Conservation (phyloP, 192 early-diverging fungal species). For the Entomortierella parvispora region DNA sequence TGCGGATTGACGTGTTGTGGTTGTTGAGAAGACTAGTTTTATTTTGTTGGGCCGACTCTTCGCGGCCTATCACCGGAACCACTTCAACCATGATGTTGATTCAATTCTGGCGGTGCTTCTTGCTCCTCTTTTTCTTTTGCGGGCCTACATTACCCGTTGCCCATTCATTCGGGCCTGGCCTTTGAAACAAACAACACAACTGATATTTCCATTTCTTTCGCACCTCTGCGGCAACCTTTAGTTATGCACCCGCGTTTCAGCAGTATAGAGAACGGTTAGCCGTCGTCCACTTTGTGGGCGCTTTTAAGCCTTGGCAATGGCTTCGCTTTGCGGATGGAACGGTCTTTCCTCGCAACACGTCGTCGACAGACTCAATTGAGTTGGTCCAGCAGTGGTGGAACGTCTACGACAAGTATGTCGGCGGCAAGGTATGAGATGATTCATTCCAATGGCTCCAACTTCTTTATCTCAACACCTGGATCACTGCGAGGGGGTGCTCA, state of each 20-base stretch:
- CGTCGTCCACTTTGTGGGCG: conserved; percentile 92
- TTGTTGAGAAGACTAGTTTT: not conserved
- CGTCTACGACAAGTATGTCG: conserved; percentile 68
- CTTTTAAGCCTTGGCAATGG: conserved; percentile 90
- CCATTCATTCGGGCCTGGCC: too few relatives aligned
- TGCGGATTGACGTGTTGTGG: conserved; percentile 13
- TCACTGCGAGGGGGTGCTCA: not conserved
- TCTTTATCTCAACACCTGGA: not conserved
- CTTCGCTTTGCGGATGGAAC: conserved; percentile 69
- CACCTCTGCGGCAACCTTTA: conserved; percentile 2
- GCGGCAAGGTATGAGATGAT: conserved; percentile 49
- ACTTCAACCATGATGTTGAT: not conserved
- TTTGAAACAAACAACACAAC: not conserved
- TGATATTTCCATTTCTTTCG: conserved; percentile 29
- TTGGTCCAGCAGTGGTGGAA: conserved; percentile 81
- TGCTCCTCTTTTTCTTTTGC: not conserved
- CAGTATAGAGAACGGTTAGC: conserved; percentile 77
- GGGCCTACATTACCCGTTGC: too few relatives aligned
- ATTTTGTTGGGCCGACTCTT: conserved; percentile 30
- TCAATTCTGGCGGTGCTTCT: not conserved
- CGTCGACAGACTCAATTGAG: conserved; percentile 60
- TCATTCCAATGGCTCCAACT: conserved; percentile 7
- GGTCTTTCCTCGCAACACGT: conserved; percentile 57
- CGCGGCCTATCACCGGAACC: conserved; percentile 7
- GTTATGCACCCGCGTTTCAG: conserved; percentile 81